Evolutionary conservation across 306 rosid species (phyloP), one percentile per base, ranked within the genome.

Genomic region (Quercus gilva): DNA sequence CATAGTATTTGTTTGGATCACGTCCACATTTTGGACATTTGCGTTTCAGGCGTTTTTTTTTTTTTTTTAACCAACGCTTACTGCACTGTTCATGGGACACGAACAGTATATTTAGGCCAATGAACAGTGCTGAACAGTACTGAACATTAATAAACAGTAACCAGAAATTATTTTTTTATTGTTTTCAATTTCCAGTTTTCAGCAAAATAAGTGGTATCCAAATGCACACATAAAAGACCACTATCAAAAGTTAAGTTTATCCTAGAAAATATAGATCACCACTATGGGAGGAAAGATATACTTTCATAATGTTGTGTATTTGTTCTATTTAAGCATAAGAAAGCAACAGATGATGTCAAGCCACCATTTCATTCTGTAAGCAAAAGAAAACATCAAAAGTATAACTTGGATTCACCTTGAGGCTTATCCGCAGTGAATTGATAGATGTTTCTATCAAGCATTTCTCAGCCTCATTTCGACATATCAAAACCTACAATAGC

Each of bases 391-490:
- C 37, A 61, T 75, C 53, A 75, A 70, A 9, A 33, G 25, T 4
- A 60, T 13, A 63, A 61, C 73, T 75, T 81, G 26, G 43, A 78
- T 45, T 79, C 76, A 95, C 97, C 99, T 95, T 95, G 79, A 95
- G 98, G 82, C 98, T 95, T 82, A 95, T 91, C 75, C 99, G 92
- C 59, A 95, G 84, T 41, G 99, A 95, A 85, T 95, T 95, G 71
- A 95, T 91, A 41, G 98, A 95, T n/a, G 99, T 93, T 88, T 95
- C 99, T 17, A 91, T 90, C 72, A 95, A 89, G 83, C 98, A 95
- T 74, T 95, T 95, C 79, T 95, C 99, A 45, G 98, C 94, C 87
- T 93, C 99, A 75, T 95, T 95, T 84, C 98, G 83, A 78, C 98
- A 92, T 80, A 95, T 93, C 91, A 93, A 83, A 85, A 92, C 93